Evolutionary conservation across 257 asterid genomes (phyloP), one percentile per base, ranked within the genome.

Genomic region (Capsicum baccatum): DNA sequence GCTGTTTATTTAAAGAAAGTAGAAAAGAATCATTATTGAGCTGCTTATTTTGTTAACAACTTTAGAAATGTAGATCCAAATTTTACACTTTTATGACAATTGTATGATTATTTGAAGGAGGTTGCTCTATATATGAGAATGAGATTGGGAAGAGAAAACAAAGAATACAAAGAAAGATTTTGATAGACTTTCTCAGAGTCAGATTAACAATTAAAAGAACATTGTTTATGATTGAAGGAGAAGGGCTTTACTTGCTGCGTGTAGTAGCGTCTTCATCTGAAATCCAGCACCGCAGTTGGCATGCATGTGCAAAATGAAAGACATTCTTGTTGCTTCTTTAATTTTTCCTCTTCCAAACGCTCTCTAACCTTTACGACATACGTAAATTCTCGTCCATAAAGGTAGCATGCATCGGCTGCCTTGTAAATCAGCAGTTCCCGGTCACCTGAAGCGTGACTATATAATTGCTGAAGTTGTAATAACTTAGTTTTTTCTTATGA

Each of bases 361-460:
- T 90, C 92, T 2, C 81, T 86, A n/a, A 86, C 90, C 83, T 88
- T 89, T 81, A 79, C 83, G 3, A 93, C 94, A 81, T 92, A 94
- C 37, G 55, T 82, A 47, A 89, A 87, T 48, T 87, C 92, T 11
- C 89, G 88, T 26, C 99, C 98, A 42, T 94, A 94, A 0, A 96
- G 89, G 86, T 93, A 91, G 6, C 92, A 87, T 59, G 97, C 97
- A 5, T 86, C 89, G 39, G 97, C 95, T 47, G 99, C 99, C 88
- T 96, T 96, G 86, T 85, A 88, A 6, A 94, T 89, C 83, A 91
- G 48, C 16, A 89, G 89, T 90, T 88, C 88, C 89, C 89, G 58
- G 80, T 94, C 96, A 59, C 92, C 99, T 95, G 97, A 21, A 10
- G 66, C 42, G 16, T 70, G 67, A 91, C 92, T 74, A 83, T 92